phyloP scores from a whole-genome alignment of 768 basidiomycete genomes.

The Fistulinella prunicolor region DNA sequence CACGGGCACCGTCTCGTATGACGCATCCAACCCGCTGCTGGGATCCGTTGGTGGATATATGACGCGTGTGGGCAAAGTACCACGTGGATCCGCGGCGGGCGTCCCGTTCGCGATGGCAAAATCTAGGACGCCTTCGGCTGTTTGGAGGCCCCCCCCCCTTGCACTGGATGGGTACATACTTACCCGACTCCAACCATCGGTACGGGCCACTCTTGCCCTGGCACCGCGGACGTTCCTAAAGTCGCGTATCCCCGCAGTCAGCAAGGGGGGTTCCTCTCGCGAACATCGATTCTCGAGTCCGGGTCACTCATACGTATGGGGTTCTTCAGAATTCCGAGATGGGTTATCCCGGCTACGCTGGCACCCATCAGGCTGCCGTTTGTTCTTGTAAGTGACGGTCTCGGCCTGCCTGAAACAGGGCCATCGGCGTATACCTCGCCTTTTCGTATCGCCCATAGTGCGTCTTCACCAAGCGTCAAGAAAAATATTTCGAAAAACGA shows the following conservation, averaged over 20 bases:
- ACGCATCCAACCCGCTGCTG: no score
- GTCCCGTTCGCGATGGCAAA: neutral
- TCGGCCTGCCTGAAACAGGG: no score
- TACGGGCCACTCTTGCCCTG: neutral
- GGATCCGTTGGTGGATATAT: no score
- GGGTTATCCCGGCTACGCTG: neutral
- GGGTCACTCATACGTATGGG: no score
- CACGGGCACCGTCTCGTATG: no score
- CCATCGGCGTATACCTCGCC: neutral
- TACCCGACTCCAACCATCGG: slow-evolving; percentile 1
- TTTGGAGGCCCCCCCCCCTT: neutral
- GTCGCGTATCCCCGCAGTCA: neutral
- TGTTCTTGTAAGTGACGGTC: no score
- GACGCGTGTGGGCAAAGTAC: no score
- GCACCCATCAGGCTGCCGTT: no score
- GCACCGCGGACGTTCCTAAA: neutral
- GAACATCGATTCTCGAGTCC: no score
- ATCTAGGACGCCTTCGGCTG: neutral
- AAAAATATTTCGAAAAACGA: neutral
- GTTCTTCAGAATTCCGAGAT: neutral
- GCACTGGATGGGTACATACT: neutral
- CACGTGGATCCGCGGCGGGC: neutral
- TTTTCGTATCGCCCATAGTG: neutral
- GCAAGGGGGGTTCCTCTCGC: no score
- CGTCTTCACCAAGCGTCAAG: neutral